phyloP scores from a whole-genome alignment of 2,329 filamentous ascomycete species.

The Cyphellophora europaea region DNA sequence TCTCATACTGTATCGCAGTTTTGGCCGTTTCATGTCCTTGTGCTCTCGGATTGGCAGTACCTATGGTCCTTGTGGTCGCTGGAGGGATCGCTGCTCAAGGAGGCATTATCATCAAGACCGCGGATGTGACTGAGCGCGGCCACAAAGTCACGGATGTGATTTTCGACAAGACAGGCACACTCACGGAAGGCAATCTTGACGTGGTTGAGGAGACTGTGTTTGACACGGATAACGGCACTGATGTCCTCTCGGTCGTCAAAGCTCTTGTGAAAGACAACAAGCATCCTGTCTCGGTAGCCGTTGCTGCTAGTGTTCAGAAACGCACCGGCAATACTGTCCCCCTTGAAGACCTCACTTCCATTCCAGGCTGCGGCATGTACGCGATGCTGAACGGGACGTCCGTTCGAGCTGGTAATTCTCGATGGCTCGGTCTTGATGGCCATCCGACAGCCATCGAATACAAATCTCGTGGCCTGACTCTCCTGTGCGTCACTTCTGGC shows the following conservation, averaged over 20 bases:
- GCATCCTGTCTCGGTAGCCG: conserved; percentile 44
- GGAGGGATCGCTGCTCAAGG: conserved; percentile 56
- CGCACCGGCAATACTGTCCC: conserved; percentile 6
- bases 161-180: conserved; percentile 72
- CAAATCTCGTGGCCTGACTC: conserved; percentile 29
- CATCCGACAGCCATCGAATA: conserved; percentile 22
- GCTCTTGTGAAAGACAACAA: conserved; percentile 23
- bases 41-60: conserved; percentile 64
- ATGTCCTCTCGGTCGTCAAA: conserved; percentile 5
- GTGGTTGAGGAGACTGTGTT: conserved; percentile 25
- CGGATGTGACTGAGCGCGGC: conserved; percentile 54
- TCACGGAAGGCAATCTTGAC: conserved; percentile 50
- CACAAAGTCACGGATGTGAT: conserved; percentile 56
- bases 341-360: conserved; percentile 17
- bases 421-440: conserved; percentile 28
- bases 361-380: conserved; percentile 22
- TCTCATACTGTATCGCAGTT: conserved; percentile 63
- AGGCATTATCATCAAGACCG: conserved; percentile 62
- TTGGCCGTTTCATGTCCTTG: conserved; percentile 71
- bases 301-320: conserved; percentile 32
- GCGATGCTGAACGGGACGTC: conserved; percentile 5
- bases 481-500: conserved; percentile 51
- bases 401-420: conserved; percentile 15
- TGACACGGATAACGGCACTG: conserved; percentile 1
- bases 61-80: conserved; percentile 67